Conservation (phyloP, 768 basidiomycete species). For the Coprinellus micaceus region DNA sequence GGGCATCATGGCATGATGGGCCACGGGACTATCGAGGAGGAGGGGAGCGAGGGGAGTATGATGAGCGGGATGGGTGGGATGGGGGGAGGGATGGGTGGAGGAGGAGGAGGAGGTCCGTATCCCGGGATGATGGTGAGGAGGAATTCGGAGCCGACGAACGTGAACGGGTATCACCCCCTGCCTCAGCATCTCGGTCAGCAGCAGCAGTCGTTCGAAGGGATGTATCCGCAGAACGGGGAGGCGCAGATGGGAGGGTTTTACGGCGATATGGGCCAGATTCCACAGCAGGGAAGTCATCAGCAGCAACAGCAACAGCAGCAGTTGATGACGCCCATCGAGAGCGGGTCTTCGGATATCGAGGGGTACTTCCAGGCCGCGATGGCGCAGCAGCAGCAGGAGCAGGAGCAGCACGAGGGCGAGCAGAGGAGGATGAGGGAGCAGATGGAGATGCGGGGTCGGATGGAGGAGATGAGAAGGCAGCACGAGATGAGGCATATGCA, state of each 20-base stretch:
- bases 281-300: not conserved
- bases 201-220: constrained; percentile 21
- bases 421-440: not conserved
- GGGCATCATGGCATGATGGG: no score
- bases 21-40: no score
- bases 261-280: not conserved
- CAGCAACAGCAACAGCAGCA: not conserved
- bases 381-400: constrained; percentile 14
- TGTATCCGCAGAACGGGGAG: constrained; percentile 11
- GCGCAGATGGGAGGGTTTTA: not conserved
- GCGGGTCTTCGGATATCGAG: not conserved
- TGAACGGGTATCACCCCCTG: constrained; percentile 1
- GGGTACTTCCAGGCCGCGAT: constrained; percentile 17
- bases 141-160: constrained; percentile 13
- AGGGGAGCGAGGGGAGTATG: no score
- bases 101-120: no score
- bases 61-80: no score
- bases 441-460: not conserved
- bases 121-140: constrained; percentile 4
- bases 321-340: not conserved
- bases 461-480: not conserved
- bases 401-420: not conserved
- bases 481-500: constrained; percentile 2
- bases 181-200: not conserved
- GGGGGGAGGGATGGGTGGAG: no score